Evolutionary conservation across 2,329 filamentous ascomycete species (phyloP).

Genomic region (Monosporascus sp.): DNA sequence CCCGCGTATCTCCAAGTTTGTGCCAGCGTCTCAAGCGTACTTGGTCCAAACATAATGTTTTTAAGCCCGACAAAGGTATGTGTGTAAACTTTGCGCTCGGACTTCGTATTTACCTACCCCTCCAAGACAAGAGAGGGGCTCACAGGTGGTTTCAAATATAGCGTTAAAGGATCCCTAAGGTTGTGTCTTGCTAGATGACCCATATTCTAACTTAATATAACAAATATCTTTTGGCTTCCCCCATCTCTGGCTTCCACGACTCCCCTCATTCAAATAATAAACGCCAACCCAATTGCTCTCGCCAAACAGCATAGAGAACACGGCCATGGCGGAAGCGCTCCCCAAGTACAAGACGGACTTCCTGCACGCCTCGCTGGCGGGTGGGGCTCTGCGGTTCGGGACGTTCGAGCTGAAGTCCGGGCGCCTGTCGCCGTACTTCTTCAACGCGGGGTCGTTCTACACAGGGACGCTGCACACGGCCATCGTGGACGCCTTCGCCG

Average conservation of each 20-base stretch:
- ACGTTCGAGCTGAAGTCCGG: slow-evolving; percentile 88
- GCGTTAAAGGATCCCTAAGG: background rate
- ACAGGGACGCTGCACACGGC: slow-evolving; percentile 70
- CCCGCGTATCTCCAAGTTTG: too few relatives aligned
- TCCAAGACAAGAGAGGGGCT: background rate
- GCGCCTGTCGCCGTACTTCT: slow-evolving; percentile 91
- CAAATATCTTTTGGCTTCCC: background rate
- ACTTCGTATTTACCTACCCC: too few relatives aligned
- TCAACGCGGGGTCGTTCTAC: slow-evolving; percentile 92
- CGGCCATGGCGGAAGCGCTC: slow-evolving; percentile 37
- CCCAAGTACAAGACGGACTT: slow-evolving; percentile 67
- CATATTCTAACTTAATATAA: background rate
- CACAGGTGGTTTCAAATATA: background rate
- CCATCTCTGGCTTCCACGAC: background rate
- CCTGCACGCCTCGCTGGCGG: slow-evolving; percentile 61
- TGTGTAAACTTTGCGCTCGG: too few relatives aligned
- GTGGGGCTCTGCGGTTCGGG: slow-evolving; percentile 73
- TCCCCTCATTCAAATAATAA: background rate
- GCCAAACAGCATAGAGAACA: background rate
- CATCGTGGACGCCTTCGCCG: slow-evolving; percentile 76
- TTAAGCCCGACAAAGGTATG: too few relatives aligned
- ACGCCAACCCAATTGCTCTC: background rate
- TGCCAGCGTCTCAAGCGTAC: too few relatives aligned
- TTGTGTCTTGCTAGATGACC: background rate
- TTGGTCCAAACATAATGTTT: too few relatives aligned